These are phyloP conservation scores for Penicillium pancosmium DNA, from an alignment of 495 filamentous ascomycete species.

Conservation along the genomic window DNA sequence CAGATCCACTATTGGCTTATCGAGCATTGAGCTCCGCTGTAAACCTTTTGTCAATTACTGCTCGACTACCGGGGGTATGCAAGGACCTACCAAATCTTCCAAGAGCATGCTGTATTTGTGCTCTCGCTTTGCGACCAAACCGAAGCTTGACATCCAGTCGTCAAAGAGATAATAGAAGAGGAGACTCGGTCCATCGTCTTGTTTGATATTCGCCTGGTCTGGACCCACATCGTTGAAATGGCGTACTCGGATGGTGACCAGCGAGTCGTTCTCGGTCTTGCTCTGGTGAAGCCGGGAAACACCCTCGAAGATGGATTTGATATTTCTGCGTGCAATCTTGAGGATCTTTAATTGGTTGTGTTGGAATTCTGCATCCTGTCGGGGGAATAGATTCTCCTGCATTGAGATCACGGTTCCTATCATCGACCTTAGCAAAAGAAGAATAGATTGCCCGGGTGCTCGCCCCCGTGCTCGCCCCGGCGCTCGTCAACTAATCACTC, in stretches of 20 bases:
- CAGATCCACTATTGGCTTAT: conserved; percentile 59
- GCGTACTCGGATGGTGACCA: conserved; percentile 56
- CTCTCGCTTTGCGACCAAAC: conserved; percentile 61
- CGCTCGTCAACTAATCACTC: too few species aligned
- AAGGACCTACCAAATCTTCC: conserved; percentile 53
- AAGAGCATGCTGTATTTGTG: conserved; percentile 63
- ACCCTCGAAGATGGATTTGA: conserved; percentile 70
- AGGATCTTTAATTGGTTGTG: conserved; percentile 46
- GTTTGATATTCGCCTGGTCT: conserved; percentile 44
- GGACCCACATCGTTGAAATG: conserved; percentile 35
- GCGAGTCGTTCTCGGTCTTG: conserved; percentile 46
- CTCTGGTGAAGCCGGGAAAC: conserved; percentile 56
- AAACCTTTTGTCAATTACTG: conserved; percentile 8
- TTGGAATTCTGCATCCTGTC: conserved; percentile 26
- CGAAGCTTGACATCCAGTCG: conserved; percentile 75
- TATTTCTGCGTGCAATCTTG: conserved; percentile 64
- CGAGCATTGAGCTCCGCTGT: conserved; percentile 61
- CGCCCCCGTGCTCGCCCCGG: too few species aligned
- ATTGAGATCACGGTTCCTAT: conserved; percentile 74
- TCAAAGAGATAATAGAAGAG: conserved; percentile 89
- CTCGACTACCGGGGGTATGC: background rate
- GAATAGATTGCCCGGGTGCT: background rate
- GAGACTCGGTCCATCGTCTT: conserved; percentile 68
- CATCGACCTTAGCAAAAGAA: conserved; percentile 8
- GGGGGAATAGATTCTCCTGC: conserved; percentile 68